Evolutionary conservation across 371 early-diverging fungal species (phyloP), one percentile per base, ranked within the genome.

Genomic region (Mortierella sp.): DNA sequence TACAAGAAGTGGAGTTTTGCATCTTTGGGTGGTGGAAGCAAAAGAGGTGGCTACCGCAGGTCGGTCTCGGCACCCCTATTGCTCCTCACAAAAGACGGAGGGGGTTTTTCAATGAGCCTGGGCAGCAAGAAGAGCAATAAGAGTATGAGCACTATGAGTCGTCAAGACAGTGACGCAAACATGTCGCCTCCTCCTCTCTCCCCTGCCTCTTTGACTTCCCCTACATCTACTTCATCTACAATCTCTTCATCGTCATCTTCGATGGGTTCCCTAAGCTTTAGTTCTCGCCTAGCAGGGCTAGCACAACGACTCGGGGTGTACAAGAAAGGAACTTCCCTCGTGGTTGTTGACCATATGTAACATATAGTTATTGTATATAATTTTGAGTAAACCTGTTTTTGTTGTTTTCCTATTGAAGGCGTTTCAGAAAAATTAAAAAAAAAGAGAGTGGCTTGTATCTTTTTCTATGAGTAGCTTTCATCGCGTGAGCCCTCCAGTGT

Each of bases 41-140:
- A 58, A 19, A 49, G 45, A 29, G 26, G 53, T 13, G 64, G 40
- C 0, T 72, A 68, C 43, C 65, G 73, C 37, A 32, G 72, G 42
- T 78, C 78, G 22, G 63, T 66, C 42, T 78, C 78, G 12, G 56
- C 68, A 5, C 77, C 72, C 2, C 29, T 68, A 2, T 42, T 76
- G 2, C 56, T 67, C 1, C 45, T 64, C 2, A 69, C 64, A 0
- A 57, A 45, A 22, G 68, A 51, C 6, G 42, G 35, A 3, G n/a
- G 22, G 19, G 40, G 23, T 7, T 19, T 19, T 23, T 12, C 34
- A 12, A 35, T 22, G 15, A 62, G 26, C 28, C 3, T 23, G 4
- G 29, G 32, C 29, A 61, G 26, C 63, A 66, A 26, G 62, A 51
- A 28, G 32, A 35, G 17, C 43, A 40, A 19, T 22, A 60, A 28